Conservation (phyloP, 768 basidiomycete genomes). For the Sporobolomyces roseus region DNA sequence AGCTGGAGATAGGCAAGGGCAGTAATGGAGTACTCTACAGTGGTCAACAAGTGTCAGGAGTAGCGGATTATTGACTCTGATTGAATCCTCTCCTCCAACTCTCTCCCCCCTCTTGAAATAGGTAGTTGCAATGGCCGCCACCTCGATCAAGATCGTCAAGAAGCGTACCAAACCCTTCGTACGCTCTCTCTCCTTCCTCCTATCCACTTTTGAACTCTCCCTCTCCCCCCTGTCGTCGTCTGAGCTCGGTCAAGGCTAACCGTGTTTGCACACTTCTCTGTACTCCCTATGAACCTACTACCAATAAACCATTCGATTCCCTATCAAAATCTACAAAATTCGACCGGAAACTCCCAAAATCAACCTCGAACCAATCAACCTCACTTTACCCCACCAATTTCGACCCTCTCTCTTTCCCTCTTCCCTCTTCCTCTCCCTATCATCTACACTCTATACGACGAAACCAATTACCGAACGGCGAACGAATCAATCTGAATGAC, state of each 20-base stretch:
- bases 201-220: not conserved
- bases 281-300: too few species aligned
- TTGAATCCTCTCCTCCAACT: not conserved
- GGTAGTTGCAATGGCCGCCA: conserved; percentile 37
- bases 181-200: not conserved
- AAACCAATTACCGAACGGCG: too few species aligned
- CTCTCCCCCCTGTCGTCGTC: not conserved
- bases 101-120: not conserved
- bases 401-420: not conserved
- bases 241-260: not conserved
- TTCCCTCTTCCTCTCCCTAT: not conserved
- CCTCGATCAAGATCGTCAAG: conserved; percentile 69
- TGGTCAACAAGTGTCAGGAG: not conserved
- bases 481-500: too few species aligned
- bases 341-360: too few species aligned
- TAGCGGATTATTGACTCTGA: not conserved
- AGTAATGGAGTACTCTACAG: not conserved
- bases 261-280: too few species aligned
- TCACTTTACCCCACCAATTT: too few species aligned
- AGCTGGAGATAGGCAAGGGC: too few species aligned
- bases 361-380: too few species aligned
- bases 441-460: too few species aligned
- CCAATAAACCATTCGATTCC: too few species aligned
- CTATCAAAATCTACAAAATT: too few species aligned
- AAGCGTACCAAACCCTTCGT: conserved; percentile 91